These are phyloP conservation scores for Entomortierella parvispora DNA, from an alignment of 192 early-diverging fungal species.

Conservation along the genomic window DNA sequence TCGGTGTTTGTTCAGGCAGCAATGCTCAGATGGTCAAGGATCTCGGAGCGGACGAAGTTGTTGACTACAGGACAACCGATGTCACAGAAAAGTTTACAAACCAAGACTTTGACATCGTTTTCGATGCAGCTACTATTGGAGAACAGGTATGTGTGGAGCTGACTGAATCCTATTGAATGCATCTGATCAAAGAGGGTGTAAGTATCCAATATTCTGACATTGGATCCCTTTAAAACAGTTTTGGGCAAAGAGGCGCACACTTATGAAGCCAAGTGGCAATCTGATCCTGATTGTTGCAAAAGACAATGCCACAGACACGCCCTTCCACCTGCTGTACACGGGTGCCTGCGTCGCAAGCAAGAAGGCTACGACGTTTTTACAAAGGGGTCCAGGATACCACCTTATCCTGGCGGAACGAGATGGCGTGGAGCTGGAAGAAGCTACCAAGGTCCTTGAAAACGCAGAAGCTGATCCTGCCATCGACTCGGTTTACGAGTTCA, in stretches of 20 bases:
- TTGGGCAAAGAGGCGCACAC: constrained; percentile 21
- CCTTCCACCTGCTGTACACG: not conserved
- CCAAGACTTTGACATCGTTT: constrained; percentile 53
- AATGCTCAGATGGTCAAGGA: constrained; percentile 59
- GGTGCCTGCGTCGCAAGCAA: constrained; percentile 6
- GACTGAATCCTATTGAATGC: no score
- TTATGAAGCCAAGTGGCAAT: constrained; percentile 25
- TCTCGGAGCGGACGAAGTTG: constrained; percentile 63
- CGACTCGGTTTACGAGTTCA: not conserved
- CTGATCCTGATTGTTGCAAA: constrained; percentile 16
- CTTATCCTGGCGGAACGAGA: constrained; percentile 14
- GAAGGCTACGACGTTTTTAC: constrained; percentile 15
- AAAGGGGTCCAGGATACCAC: constrained; percentile 28
- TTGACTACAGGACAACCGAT: constrained; percentile 66
- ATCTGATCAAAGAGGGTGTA: no score
- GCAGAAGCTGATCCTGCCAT: not conserved
- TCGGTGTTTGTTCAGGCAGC: constrained; percentile 60
- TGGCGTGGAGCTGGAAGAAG: no score
- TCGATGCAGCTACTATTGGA: no score
- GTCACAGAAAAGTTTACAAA: constrained; percentile 30
- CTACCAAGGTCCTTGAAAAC: constrained; percentile 15
- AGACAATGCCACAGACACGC: constrained; percentile 1
- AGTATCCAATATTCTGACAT: no score
- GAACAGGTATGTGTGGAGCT: no score
- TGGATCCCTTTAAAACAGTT: constrained; percentile 10